Base-by-base conservation (phyloP, 2,329 filamentous ascomycete species). In the Neoscytalidium dimidiatum region DNA sequence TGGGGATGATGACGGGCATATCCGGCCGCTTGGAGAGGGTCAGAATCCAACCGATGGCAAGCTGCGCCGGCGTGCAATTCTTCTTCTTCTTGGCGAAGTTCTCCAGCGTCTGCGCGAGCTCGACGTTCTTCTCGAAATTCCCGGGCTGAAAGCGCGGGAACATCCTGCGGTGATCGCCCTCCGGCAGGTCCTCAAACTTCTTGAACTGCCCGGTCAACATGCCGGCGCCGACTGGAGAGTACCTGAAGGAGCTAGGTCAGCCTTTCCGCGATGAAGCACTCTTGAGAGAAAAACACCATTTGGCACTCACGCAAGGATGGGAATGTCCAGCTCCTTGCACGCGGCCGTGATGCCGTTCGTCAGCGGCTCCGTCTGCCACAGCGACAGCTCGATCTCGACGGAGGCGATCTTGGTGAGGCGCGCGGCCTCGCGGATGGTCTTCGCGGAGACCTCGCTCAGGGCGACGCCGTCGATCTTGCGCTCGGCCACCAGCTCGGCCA, bases 11-110 rank as follows among this genome's bases (percentile, higher is more conserved):
- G 38, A 73, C 75, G 26, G 85, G 85, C 82, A 85, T 82, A 43
- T 83, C 86, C 4, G 83, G 80, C 33, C 78, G 79, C 56, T 76
- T 78, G 43, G 81, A 83, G 44, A 87, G 76, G 1, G 81, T 76
- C 46, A 81, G 69, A 3, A 86, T 75, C 89, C 90, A 93, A 61
- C 82, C 83, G 62, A 92, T 79, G n/a, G 89, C 89, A 28, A 92
- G 79, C 77, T 92, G 90, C 1, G 84, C 83, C 3, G 85, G 73
- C 0, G 86, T 90, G 72, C 82, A 85, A 0, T 74, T 77, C 67
- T 90, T 77, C 67, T 90, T 91, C 69, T 80, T 79, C 69, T 78
- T 73, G 0, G 90, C 89, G 29, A 92, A 73, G 19, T 78, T 78
- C 71, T 87, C 79, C 13, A 92, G 79, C 60, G 85, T 81, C 13